These are phyloP conservation scores for Phaeosphaeriaceae sp. DNA, from an alignment of 2,329 filamentous ascomycete genomes.

Conservation along the genomic window DNA sequence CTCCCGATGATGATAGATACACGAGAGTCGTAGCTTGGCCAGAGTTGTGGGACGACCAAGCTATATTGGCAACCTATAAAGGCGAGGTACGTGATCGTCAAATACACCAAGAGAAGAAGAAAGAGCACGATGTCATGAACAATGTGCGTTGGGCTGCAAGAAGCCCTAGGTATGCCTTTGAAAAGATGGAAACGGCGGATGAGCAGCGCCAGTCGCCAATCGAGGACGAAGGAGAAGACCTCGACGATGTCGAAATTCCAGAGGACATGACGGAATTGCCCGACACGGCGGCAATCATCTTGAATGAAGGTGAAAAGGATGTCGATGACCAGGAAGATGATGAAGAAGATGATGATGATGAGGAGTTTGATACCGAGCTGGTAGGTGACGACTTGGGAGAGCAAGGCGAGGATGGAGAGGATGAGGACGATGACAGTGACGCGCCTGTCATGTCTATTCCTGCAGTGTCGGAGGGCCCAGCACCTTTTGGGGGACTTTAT, in stretches of 20 bases:
- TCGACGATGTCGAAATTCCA: conserved; percentile 31
- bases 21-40: conserved; percentile 42
- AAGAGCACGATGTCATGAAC: conserved; percentile 43
- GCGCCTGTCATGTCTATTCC: conserved; percentile 15
- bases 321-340: conserved; percentile 22
- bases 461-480: conserved; percentile 25
- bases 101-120: conserved; percentile 27
- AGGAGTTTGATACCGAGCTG: conserved; percentile 10
- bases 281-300: conserved; percentile 31
- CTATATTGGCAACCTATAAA: conserved; percentile 36
- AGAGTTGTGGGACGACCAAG: conserved; percentile 41
- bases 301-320: conserved; percentile 28
- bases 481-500: conserved; percentile 34
- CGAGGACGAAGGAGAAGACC: conserved; percentile 15
- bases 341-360: conserved; percentile 21
- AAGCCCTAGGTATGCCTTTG: conserved; percentile 43
- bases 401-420: conserved; percentile 18
- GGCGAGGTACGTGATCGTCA: conserved; percentile 35
- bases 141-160: conserved; percentile 40
- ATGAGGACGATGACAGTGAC: conserved; percentile 25
- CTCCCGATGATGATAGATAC: conserved; percentile 40
- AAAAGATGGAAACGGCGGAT: conserved; percentile 32
- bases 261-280: conserved; percentile 42
- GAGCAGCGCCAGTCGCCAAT: conserved; percentile 7
- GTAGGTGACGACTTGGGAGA: conserved; percentile 22